Base-by-base conservation (phyloP, 371 early-diverging fungal genomes). In the Syncephalastrum racemosum region DNA sequence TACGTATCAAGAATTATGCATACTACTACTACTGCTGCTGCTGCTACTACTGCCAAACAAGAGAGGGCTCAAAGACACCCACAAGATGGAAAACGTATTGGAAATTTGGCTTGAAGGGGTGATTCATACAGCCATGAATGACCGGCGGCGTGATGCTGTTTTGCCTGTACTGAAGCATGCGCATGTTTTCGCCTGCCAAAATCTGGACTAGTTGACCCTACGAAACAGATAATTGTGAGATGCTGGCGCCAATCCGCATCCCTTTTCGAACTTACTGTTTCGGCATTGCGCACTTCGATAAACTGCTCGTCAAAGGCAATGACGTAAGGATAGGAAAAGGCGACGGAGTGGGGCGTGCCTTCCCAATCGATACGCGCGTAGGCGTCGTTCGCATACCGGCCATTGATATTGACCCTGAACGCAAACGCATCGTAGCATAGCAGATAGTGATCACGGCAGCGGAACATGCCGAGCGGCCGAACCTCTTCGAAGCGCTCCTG, bases 381-480 rank as follows among this genome's bases (percentile, higher is more conserved):
- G 18, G 39, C 39, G 15, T 46, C 53, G 7, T 47, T 60, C 5
- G 58, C 46, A 18, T 50, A 57, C 1, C 22, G n/a, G 4, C 69
- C 69, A 45, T 67, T 70, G 46, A 85, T 87, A 70, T 96, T 87
- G 23, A 97, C 92, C 68, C 86, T 93, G 62, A 96, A 95, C 0
- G 87, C 93, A 79, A 93, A 93, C 54, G 88, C 90, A 74, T 93
- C 87, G 70, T 95, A 97, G 68, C 96, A 96, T 16, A 96, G 81
- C 45, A 97, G 60, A 66, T 91, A 92, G 64, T 90, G 82, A 12
- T 90, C 87, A 24, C 83, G 77, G 36, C 92, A 81, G 12, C 91
- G 79, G 73, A 90, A 96, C 63, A 97, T 85, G 2, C 90, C 87
- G 23, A 95, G 77, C 1, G 97, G 96, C 48, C 77, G 61, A 3